Evolutionary conservation across 495 filamentous ascomycete species (phyloP), one percentile per base, ranked within the genome.

Genomic region (Hypoxylon trugodes): DNA sequence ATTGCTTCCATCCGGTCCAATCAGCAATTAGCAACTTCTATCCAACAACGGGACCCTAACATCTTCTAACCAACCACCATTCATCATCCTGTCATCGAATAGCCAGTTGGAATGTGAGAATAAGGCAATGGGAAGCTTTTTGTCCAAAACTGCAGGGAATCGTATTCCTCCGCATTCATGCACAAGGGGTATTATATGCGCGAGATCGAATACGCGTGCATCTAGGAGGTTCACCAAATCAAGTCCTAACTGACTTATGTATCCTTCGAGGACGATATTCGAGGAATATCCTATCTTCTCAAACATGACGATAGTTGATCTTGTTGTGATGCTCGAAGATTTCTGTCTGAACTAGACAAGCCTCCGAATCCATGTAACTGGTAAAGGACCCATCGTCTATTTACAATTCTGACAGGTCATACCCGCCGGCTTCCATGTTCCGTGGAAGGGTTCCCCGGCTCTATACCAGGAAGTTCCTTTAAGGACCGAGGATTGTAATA

Each of bases 131-230:
- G 32, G 42, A 59, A 35, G 24, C 36, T 46, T 56, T 36, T 43
- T 18, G 8, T 28, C 18, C 30, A 38, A 35, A 19, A 47, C 45
- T 33, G 43, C 48, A 53, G n/a, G 53, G 45, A 36, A 59, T 15
- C 36, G 15, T 49, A 60, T 65, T 55, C 49, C 62, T 57, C 55
- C 55, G 46, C 42, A 35, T 18, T 40, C 50, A 59, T 55, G 42
- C 55, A 59, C 37, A 24, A n/a, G n/a, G n/a, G n/a, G 21, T 15
- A 60, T 43, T 40, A 32, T 40, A 46, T 60, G 38, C 46, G 38
- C 12, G 37, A 28, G 26, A 60, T 60, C 37, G 47, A 52, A 26
- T 43, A 18, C 40, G n/a, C n/a, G 32, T 61, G 47, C 42, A n/a
- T 13, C 15, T 38, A 28, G 12, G 24, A 15, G 4, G 30, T 22